Conservation (phyloP, 768 basidiomycete species). For the Candolleomyces eurysporus region DNA sequence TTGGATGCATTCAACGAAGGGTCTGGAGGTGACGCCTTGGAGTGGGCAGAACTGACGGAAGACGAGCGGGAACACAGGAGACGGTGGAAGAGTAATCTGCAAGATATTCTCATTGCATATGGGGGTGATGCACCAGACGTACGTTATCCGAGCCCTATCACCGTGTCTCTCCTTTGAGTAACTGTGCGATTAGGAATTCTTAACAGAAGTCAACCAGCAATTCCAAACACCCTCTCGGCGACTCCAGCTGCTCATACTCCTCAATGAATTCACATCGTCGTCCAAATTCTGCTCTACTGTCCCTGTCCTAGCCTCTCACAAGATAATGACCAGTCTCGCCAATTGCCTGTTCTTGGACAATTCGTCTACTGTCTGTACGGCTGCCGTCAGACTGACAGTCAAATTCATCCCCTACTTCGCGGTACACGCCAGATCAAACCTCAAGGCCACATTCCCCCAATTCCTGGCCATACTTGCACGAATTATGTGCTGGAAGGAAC, state of each 20-base stretch:
- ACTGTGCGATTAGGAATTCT: slow-evolving; percentile 51
- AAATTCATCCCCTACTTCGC: slow-evolving; percentile 78
- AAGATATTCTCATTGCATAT: slow-evolving; percentile 68
- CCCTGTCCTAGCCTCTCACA: slow-evolving; percentile 53
- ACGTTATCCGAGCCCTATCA: slow-evolving; percentile 19
- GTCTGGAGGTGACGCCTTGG: slow-evolving; percentile 70
- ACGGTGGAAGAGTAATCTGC: slow-evolving; percentile 77
- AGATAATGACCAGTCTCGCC: slow-evolving; percentile 63
- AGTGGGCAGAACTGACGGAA: slow-evolving; percentile 67
- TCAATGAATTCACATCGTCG: slow-evolving; percentile 60
- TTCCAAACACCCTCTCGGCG: slow-evolving; percentile 61
- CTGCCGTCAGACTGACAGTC: slow-evolving; percentile 60
- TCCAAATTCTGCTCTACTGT: slow-evolving; percentile 50
- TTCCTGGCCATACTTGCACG: slow-evolving; percentile 68
- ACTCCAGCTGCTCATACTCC: slow-evolving; percentile 65
- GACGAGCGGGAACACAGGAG: slow-evolving; percentile 57
- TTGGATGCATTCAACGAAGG: slow-evolving; percentile 75
- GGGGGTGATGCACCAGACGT: slow-evolving; percentile 66
- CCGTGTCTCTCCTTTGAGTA: not conserved
- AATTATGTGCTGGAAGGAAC: slow-evolving; percentile 72
- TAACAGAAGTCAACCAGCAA: slow-evolving; percentile 63
- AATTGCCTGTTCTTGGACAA: slow-evolving; percentile 70
- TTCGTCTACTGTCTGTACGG: slow-evolving; percentile 67
- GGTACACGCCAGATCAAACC: slow-evolving; percentile 51
- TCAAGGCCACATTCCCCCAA: slow-evolving; percentile 61